These are phyloP conservation scores for Colletotrichum magnum DNA, from an alignment of 2,329 filamentous ascomycete species.

Conservation along the genomic window DNA sequence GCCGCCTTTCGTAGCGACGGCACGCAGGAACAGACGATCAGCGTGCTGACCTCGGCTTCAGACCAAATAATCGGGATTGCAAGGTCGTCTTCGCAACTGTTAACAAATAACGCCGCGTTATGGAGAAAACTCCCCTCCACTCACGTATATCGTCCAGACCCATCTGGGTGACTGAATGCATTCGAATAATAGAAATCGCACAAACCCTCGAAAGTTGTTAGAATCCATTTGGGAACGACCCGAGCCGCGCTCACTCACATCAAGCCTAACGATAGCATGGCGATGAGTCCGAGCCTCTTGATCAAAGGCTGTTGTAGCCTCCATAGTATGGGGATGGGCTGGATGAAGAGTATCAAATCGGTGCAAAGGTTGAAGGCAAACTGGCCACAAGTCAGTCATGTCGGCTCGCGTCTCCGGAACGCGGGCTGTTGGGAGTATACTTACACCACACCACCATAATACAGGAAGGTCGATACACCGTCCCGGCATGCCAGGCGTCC, in stretches of 20 bases:
- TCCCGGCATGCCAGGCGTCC: conserved; percentile 43
- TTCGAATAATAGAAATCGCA: conserved; percentile 45
- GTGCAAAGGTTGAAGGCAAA: conserved; percentile 52
- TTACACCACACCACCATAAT: conserved; percentile 51
- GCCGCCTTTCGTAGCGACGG: conserved; percentile 48
- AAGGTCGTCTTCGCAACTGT: conserved; percentile 43
- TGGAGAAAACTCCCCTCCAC: neutral
- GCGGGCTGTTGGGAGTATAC: conserved; percentile 28
- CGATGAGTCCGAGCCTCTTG: conserved; percentile 45
- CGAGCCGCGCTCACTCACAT: conserved; percentile 30
- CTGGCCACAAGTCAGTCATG: conserved; percentile 12
- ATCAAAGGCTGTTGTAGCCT: conserved; percentile 49
- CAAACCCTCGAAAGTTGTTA: conserved; percentile 39
- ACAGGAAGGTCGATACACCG: conserved; percentile 47
- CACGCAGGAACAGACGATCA: conserved; percentile 50
- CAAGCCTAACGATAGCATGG: conserved; percentile 46
- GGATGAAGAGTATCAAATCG: conserved; percentile 53
- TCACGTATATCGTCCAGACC: conserved; percentile 44
- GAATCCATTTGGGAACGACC: neutral
- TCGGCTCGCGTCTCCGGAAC: neutral
- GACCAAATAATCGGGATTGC: conserved; percentile 48
- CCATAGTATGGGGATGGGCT: conserved; percentile 53
- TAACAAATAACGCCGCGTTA: neutral
- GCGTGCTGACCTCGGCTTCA: conserved; percentile 46
- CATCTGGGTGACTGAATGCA: conserved; percentile 43